phyloP scores from a whole-genome alignment of 2,329 filamentous ascomycete species.

The Penicillium sp. region DNA sequence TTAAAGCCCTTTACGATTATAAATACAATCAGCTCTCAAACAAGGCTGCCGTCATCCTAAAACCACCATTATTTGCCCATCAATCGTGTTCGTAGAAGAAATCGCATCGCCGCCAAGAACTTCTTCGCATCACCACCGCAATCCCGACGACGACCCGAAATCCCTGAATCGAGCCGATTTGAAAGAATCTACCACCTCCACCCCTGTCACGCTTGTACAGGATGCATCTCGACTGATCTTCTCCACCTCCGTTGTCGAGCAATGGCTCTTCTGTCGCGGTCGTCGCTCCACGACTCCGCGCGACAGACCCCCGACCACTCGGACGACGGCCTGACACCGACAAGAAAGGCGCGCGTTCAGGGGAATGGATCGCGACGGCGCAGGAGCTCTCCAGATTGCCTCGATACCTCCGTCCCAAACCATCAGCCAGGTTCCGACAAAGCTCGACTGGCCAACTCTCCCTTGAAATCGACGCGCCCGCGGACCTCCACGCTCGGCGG shows the following conservation, averaged over 20 bases:
- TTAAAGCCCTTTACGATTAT: too few species aligned
- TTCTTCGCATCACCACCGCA: slow-evolving; percentile 2
- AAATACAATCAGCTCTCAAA: too few species aligned
- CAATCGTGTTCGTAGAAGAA: too few species aligned
- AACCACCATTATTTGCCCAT: too few species aligned
- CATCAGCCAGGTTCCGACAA: slow-evolving; percentile 5
- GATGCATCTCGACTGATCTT: slow-evolving; percentile 16
- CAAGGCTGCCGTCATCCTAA: too few species aligned
- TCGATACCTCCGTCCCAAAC: slow-evolving; percentile 26
- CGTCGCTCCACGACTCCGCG: slow-evolving; percentile 31
- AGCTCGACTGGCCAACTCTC: slow-evolving; percentile 9
- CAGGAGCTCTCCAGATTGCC: slow-evolving; percentile 31
- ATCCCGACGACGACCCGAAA: slow-evolving; percentile 1
- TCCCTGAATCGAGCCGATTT: slow-evolving; percentile 1
- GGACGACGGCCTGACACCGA: slow-evolving; percentile 14
- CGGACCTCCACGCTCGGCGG: slow-evolving; percentile 12
- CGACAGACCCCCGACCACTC: slow-evolving; percentile 26
- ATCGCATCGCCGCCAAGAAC: slow-evolving; percentile 9
- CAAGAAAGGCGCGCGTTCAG: slow-evolving; percentile 26
- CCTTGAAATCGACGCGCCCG: slow-evolving; percentile 16
- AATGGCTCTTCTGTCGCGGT: slow-evolving; percentile 34
- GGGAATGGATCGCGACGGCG: slow-evolving; percentile 21
- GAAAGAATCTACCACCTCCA: neutral
- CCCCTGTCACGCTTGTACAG: slow-evolving; percentile 13
- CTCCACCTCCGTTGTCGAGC: slow-evolving; percentile 10